These are phyloP conservation scores for Phialemonium atrogriseum DNA, from an alignment of 2,329 filamentous ascomycete genomes.

Conservation along the genomic window DNA sequence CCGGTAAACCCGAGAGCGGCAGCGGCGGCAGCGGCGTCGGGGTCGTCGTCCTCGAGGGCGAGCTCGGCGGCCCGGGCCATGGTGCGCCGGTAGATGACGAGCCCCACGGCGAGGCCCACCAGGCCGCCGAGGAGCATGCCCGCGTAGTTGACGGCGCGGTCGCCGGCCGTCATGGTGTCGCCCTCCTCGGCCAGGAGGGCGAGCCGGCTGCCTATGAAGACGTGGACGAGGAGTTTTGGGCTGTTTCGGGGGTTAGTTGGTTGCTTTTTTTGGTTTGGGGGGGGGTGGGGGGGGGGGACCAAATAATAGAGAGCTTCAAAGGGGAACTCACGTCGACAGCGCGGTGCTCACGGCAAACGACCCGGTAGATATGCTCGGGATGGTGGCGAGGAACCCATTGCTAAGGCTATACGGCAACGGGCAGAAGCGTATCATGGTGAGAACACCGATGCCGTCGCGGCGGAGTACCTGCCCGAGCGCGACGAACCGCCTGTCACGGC, in stretches of 20 bases:
- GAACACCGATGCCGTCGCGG: constrained; percentile 78
- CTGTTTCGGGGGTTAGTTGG: constrained; percentile 22
- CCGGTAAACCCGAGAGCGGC: constrained; percentile 6
- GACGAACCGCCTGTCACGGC: constrained; percentile 77
- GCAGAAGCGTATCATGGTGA: constrained; percentile 87
- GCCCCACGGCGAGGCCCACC: constrained; percentile 69
- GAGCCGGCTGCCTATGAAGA: constrained; percentile 83
- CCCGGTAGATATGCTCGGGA: constrained; percentile 73
- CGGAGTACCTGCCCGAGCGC: constrained; percentile 83
- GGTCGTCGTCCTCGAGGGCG: constrained; percentile 34
- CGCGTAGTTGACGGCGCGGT: constrained; percentile 75
- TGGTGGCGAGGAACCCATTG: constrained; percentile 90
- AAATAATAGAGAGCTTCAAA: too few species aligned
- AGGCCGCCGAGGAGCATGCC: constrained; percentile 66
- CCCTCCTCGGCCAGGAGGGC: constrained; percentile 75
- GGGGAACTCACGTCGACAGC: constrained; percentile 48
- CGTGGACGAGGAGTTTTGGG: constrained; percentile 83
- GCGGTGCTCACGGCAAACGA: constrained; percentile 78
- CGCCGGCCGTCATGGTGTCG: constrained; percentile 70
- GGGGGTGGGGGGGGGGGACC: too few species aligned
- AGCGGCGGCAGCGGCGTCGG: constrained; percentile 22
- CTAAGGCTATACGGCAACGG: constrained; percentile 87
- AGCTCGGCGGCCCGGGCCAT: constrained; percentile 55
- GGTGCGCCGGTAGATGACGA: constrained; percentile 72
- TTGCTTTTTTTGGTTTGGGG: not conserved